Percentiles rank a stretch among this genome's conserved stretches.
These are phyloP conservation scores for Helichrysum umbraculigerum DNA, from an alignment of 129 eudicot species.

Conservation along the genomic window DNA sequence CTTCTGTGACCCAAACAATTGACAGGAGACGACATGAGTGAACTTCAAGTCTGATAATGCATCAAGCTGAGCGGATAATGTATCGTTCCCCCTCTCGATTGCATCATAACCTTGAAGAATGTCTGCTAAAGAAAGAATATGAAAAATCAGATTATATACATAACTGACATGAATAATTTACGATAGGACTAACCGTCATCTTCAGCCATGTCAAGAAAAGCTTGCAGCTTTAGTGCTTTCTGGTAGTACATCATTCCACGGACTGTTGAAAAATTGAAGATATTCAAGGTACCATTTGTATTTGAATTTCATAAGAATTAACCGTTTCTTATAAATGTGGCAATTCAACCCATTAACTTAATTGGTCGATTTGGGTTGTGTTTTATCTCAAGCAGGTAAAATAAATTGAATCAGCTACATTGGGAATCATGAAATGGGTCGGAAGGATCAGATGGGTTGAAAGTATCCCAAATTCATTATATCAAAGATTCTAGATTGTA, in stretches of 20 bases:
- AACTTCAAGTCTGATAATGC: constrained; percentile 89
- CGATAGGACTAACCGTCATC: constrained; percentile 66
- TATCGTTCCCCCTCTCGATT: constrained; percentile 72
- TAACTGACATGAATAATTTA: background rate
- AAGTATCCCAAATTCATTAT: background rate
- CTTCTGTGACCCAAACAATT: constrained; percentile 77
- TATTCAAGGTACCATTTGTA: constrained; percentile 14
- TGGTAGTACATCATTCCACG: constrained; percentile 99
- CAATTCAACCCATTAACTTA: background rate
- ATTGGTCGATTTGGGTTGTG: background rate
- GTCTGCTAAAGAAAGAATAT: constrained; percentile 45
- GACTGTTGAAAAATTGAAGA: constrained; percentile 44
- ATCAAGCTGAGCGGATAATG: constrained; percentile 87
- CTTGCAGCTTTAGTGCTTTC: constrained; percentile 86
- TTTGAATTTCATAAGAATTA: constrained; percentile 3
- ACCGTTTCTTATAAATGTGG: constrained; percentile 6
- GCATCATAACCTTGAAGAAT: constrained; percentile 85
- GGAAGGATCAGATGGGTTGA: background rate
- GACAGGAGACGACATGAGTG: constrained; percentile 84
- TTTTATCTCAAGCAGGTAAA: background rate
- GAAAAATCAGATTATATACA: constrained; percentile 25
- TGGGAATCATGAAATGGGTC: background rate
- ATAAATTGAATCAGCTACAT: background rate
- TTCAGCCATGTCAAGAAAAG: constrained; percentile 95
- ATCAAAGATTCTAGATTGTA: background rate